Evolutionary conservation across 148 eudicot species (phyloP).

Genomic region (Bassia scoparia): DNA sequence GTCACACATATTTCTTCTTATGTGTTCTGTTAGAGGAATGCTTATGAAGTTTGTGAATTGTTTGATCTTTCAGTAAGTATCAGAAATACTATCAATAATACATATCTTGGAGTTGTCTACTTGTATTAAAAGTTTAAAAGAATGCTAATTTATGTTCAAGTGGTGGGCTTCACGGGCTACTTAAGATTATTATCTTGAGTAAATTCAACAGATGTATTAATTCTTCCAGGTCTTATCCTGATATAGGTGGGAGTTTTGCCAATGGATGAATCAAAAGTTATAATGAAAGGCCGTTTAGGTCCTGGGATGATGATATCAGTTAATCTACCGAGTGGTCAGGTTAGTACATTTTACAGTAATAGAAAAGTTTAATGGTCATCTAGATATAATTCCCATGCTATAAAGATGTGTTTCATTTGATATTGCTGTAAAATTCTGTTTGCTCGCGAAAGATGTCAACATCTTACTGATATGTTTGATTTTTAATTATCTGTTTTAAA

Average conservation of each 20-base stretch:
- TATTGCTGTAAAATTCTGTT: not conserved
- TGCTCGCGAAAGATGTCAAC: not conserved
- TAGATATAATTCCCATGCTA: not conserved
- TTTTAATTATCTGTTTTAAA: not conserved
- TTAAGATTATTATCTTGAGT: conserved; percentile 13
- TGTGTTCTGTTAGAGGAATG: no score
- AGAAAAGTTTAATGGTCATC: conserved; percentile 1
- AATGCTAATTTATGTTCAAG: not conserved
- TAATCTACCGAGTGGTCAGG: conserved; percentile 91
- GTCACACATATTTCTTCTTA: no score
- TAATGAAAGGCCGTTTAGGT: conserved; percentile 97
- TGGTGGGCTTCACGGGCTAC: conserved; percentile 13
- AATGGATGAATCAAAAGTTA: conserved; percentile 89
- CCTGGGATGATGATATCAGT: conserved; percentile 99
- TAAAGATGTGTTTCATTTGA: not conserved
- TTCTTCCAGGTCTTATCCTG: conserved; percentile 30
- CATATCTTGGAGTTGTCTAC: no score
- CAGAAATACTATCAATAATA: no score
- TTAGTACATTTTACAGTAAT: conserved; percentile 30
- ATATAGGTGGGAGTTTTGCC: conserved; percentile 95
- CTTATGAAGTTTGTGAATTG: not conserved
- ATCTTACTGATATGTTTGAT: not conserved
- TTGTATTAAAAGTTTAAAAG: no score
- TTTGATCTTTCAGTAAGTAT: not conserved
- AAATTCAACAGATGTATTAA: conserved; percentile 30